Percentiles rank a stretch among this genome's conserved stretches.
Conservation (phyloP, 257 asterid genomes). For the Coffea canephora region DNA sequence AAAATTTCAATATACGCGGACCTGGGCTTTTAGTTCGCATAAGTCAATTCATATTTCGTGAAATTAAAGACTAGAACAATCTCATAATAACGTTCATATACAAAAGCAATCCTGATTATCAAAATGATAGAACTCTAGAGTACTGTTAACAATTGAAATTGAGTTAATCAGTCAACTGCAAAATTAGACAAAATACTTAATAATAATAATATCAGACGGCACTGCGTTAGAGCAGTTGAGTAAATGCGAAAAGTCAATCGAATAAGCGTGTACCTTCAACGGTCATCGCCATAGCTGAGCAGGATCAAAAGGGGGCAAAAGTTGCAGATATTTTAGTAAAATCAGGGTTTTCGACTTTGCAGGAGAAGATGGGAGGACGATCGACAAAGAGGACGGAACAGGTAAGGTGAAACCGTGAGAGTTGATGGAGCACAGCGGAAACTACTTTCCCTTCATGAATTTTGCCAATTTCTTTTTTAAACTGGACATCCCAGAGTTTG, state of each 20-base stretch:
- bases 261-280: conserved; percentile 51
- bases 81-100: too few species aligned
- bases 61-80: too few species aligned
- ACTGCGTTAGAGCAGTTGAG: background rate
- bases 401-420: background rate
- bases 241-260: background rate
- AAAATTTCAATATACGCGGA: background rate
- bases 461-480: too few species aligned
- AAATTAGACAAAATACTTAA: too few species aligned
- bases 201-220: background rate
- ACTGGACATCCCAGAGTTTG: too few species aligned
- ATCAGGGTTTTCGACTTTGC: background rate
- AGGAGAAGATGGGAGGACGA: background rate
- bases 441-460: too few species aligned
- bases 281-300: conserved; percentile 71
- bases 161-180: background rate
- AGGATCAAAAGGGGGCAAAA: background rate
- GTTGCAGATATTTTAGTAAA: background rate
- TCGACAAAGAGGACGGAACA: background rate
- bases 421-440: too few species aligned
- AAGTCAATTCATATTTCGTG: background rate
- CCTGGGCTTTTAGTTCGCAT: too few species aligned
- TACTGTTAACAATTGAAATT: background rate
- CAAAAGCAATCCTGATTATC: too few species aligned
- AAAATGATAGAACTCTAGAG: background rate